Conservation (phyloP, 2,329 filamentous ascomycete genomes). For the Colletotrichum tofieldiae region DNA sequence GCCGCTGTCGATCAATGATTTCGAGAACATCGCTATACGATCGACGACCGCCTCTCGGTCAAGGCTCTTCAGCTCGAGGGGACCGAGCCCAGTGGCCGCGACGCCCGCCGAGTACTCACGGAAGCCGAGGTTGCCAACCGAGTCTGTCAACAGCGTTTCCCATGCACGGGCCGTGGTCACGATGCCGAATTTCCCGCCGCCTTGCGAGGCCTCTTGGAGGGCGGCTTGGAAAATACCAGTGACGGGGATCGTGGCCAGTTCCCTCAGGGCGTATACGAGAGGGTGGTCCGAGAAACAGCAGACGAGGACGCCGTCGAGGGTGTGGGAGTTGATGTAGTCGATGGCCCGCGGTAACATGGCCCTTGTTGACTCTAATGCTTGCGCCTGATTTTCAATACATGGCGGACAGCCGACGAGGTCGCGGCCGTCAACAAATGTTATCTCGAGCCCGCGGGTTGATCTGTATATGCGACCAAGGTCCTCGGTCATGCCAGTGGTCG, state of each 20-base stretch:
- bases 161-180: conserved; percentile 28
- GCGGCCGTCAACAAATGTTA: conserved; percentile 30
- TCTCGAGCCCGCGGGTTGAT: not conserved
- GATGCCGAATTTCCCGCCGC: conserved; percentile 19
- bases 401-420: conserved; percentile 21
- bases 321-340: conserved; percentile 10
- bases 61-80: conserved; percentile 25
- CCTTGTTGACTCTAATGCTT: conserved; percentile 10
- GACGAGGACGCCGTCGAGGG: conserved; percentile 24
- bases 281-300: conserved; percentile 41
- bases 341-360: conserved; percentile 18
- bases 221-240: conserved; percentile 30
- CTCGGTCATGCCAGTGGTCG: conserved; percentile 35
- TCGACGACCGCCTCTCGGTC: conserved; percentile 15
- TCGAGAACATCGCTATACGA: conserved; percentile 6
- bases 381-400: conserved; percentile 27
- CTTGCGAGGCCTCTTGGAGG: conserved; percentile 6
- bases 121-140: conserved; percentile 5
- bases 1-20: conserved; percentile 17
- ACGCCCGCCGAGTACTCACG: conserved; percentile 8
- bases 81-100: conserved; percentile 21
- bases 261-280: conserved; percentile 22
- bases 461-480: conserved; percentile 13
- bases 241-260: conserved; percentile 1
- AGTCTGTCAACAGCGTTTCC: conserved; percentile 14